Evolutionary conservation across 257 asterid genomes (phyloP).

Genomic region (Marsdenia floribunda): DNA sequence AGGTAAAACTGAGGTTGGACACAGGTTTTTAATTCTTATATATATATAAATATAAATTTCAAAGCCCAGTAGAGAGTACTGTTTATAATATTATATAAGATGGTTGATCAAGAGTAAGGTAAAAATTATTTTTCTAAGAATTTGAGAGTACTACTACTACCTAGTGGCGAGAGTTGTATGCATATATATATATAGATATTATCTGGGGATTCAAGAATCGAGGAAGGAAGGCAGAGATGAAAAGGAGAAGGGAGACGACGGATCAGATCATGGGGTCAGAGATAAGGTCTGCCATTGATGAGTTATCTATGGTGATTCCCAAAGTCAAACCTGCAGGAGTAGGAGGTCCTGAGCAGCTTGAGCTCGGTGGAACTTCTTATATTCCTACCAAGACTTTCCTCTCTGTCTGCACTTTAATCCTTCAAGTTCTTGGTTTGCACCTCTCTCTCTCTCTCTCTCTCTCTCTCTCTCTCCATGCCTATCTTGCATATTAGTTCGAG

Average conservation of each 20-base stretch:
- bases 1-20: neutral
- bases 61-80: neutral
- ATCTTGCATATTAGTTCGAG: neutral
- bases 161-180: neutral
- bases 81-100: neutral
- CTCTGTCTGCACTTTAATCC: constrained; percentile 53
- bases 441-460: constrained; percentile 19
- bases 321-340: constrained; percentile 26
- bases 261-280: constrained; percentile 39
- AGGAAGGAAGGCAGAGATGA: constrained; percentile 35
- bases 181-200: neutral
- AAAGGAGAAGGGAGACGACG: constrained; percentile 53
- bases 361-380: constrained; percentile 4
- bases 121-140: neutral
- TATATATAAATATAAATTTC: neutral
- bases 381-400: constrained; percentile 72
- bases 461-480: neutral
- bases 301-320: constrained; percentile 37
- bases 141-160: neutral
- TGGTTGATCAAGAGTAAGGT: neutral
- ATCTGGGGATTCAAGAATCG: constrained; percentile 7
- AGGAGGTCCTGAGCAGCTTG: neutral
- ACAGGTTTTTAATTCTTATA: neutral
- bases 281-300: constrained; percentile 66
- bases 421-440: constrained; percentile 73